Evolutionary conservation across 1,284 basidiomycete genomes (phyloP), one percentile per base, ranked within the genome.

Genomic region (Trichosporon sp.): DNA sequence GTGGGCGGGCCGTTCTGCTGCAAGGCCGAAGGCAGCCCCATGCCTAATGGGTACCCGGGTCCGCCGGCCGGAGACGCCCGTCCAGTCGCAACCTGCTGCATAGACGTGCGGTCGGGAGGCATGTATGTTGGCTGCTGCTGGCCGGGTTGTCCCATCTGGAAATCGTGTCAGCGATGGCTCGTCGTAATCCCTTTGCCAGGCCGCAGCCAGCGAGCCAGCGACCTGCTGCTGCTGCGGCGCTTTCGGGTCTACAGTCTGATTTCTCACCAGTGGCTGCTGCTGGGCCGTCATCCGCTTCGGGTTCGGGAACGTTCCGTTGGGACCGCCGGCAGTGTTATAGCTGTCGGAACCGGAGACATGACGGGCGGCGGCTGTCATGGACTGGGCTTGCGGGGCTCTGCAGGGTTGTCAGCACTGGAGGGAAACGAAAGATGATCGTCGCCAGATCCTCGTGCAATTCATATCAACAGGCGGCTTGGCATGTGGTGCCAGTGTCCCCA

Each of bases 271-370:
- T 27, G 27, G 25, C 49, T 31, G 49, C 49, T 27, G 49, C 49
- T 54, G 49, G 16, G 49, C 65, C 13, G 67, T 68, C 62, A 64
- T 63, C 27, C 67, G 59, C 21, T 62, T 58, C 8, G 57, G 49
- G 54, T 61, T 61, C 9, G 29, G 4, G 60, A 44, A 44, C 19
- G 29, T 62, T 16, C 54, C 40, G 21, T 58, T 49, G 7, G 61
- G 37, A 44, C 40, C 40, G 40, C 40, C 40, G 10, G 60, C 46
- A 16, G 33, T 31, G 4, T 31, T 56, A 58, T 59, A 66, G 40
- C 65, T 61, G 57, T 59, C 65, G 6, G 68, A 61, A 6, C 62
- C 65, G 33, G 68, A 61, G 9, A 64, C 65, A 33, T 64, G 63
- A 23, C 65, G 65, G 31, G 57, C 60, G 10, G 63, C 58, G 29